Base-by-base conservation (phyloP, 139 green algal species). In the Mesostigma viride region DNA sequence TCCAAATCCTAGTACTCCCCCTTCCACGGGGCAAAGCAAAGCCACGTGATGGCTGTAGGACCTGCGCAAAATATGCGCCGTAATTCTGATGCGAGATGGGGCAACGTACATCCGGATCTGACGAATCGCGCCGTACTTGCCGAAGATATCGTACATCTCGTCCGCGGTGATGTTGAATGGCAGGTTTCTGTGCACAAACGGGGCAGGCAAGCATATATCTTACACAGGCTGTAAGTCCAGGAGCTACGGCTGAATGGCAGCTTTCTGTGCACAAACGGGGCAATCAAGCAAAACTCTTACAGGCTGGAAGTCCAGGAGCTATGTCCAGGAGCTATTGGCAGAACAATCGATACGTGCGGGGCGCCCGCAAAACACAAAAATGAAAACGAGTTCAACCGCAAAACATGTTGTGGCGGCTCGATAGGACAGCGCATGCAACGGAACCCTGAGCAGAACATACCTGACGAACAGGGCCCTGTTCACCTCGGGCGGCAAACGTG, bases 91-190 rank as follows among this genome's bases (percentile, higher is more conserved):
- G n/a, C n/a, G 14, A 36, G 22, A 56, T 31, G 30, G n/a, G 22
- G 27, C 11, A 70, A 61, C 85, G 85, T 67, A 91, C 84, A 90
- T 73, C 58, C 90, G 67, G 44, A 97, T 87, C 71, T 98, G 93
- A 1, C 91, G 70, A n/a, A 98, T 85, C 14, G 89, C 86, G 11
- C 92, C 92, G 73, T 91, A 98, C 68, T 95, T 95, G 26, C 93
- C 93, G 74, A 98, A 98, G 36, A 97, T 91, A 32, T 95, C 86
- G 62, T 94, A 95, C 69, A 95, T 88, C 76, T 97, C 93, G 3
- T 98, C 91, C 1, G 84, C 72, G 0, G 81, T 87, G 51, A 98
- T 96, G 70, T 94, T 95, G 73, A 96, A 99, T 0, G 94, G 94
- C 44, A 99, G 79, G 76, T 99, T 99, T 8, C 93, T 74, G 68